Conservation (phyloP, 768 basidiomycete genomes). For the Serendipita vermifera region DNA sequence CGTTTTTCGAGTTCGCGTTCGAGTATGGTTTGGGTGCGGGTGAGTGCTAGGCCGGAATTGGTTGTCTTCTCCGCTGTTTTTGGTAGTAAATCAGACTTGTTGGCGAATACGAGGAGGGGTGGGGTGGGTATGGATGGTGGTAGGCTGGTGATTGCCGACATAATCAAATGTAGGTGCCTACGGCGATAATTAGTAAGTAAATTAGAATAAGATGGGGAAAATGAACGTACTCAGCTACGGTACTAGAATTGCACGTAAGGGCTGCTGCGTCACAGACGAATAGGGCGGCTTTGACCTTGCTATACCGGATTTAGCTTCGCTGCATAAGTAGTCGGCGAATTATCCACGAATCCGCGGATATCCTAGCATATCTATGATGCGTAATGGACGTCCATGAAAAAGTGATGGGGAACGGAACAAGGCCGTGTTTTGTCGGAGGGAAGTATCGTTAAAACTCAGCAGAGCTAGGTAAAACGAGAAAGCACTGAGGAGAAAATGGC, state of each 20-base stretch:
- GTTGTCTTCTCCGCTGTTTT: conserved; percentile 26
- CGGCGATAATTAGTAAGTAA: conserved; percentile 8
- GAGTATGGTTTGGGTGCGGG: conserved; percentile 60
- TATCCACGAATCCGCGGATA: conserved; percentile 68
- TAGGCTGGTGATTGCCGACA: conserved; percentile 56
- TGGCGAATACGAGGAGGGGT: conserved; percentile 51
- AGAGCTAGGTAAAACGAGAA: conserved; percentile 39
- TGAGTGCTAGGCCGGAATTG: conserved; percentile 41
- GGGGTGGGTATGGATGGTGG: conserved; percentile 58
- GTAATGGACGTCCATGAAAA: conserved; percentile 31
- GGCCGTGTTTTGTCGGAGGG: conserved; percentile 58
- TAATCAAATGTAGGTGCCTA: conserved; percentile 60
- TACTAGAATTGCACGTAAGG: conserved; percentile 58
- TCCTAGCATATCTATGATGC: conserved; percentile 67
- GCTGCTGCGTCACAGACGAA: conserved; percentile 75
- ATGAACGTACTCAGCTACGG: conserved; percentile 76
- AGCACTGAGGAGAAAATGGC: conserved; percentile 57
- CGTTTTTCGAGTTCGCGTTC: conserved; percentile 80
- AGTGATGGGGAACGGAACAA: conserved; percentile 31
- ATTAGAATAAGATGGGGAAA: not conserved
- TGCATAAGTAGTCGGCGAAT: conserved; percentile 48
- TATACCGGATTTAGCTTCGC: conserved; percentile 15
- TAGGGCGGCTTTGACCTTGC: conserved; percentile 43
- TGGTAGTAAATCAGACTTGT: conserved; percentile 62
- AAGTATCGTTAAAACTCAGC: conserved; percentile 58